Evolutionary conservation across 331 rosid species (phyloP).

Genomic region (Prunus yedoensis): DNA sequence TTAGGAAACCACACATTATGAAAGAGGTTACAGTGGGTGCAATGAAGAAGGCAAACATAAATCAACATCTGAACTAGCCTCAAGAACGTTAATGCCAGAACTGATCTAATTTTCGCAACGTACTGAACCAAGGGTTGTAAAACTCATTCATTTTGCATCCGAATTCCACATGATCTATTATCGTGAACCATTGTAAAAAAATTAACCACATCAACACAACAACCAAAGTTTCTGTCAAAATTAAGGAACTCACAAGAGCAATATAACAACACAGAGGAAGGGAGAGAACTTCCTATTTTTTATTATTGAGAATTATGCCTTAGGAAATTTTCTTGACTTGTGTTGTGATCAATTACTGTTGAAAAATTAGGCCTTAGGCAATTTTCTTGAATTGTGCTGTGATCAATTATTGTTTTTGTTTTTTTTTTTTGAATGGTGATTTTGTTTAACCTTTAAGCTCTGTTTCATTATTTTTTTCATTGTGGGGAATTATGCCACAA

Average conservation of each 20-base stretch:
- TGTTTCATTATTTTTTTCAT: too few species aligned
- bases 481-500: too few species aligned
- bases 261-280: neutral
- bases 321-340: too few species aligned
- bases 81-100: too few species aligned
- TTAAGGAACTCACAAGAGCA: constrained; percentile 43
- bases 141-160: neutral
- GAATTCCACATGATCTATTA: neutral
- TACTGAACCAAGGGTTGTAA: neutral
- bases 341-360: too few species aligned
- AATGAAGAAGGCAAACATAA: neutral
- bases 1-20: neutral
- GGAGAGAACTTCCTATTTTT: neutral
- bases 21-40: neutral
- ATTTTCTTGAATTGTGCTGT: too few species aligned
- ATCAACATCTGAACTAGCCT: neutral
- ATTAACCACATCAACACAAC: constrained; percentile 73
- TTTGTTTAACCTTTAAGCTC: too few species aligned
- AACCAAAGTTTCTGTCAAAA: constrained; percentile 51
- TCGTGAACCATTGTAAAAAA: constrained; percentile 46
- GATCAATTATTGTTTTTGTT: too few species aligned
- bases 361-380: too few species aligned
- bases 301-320: too few species aligned
- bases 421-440: too few species aligned
- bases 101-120: too few species aligned